These are phyloP conservation scores for Aspergillus cejpii DNA, from an alignment of 2,329 filamentous ascomycete species.

Conservation along the genomic window DNA sequence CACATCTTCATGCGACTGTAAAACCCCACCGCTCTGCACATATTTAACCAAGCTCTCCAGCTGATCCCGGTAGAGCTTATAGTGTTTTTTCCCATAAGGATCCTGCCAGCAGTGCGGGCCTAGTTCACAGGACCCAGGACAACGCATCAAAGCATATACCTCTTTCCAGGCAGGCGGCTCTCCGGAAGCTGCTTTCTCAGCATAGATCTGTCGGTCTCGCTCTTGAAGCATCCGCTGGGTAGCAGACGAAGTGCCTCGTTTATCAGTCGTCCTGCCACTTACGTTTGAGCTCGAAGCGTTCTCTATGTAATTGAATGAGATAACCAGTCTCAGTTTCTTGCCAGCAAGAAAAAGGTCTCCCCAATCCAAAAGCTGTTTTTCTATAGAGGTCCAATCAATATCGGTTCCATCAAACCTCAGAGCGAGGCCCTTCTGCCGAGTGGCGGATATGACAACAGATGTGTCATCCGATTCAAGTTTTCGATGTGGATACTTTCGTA, in stretches of 20 bases:
- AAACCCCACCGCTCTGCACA: no score
- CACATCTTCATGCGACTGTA: no score
- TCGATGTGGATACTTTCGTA: conserved; percentile 6
- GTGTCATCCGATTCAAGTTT: conserved; percentile 9
- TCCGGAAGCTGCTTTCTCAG: conserved; percentile 8
- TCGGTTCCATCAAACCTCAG: conserved; percentile 9
- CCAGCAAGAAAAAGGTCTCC: conserved; percentile 10
- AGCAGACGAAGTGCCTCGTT: conserved; percentile 11
- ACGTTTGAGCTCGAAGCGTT: conserved; percentile 1
- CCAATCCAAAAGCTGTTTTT: conserved; percentile 11
- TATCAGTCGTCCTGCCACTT: conserved; percentile 6
- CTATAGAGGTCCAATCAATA: conserved; percentile 11
- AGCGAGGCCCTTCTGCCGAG: conserved; percentile 6
- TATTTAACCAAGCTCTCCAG: no score
- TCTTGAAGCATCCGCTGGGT: conserved; percentile 11
- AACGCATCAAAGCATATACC: conserved; percentile 10
- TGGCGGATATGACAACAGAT: conserved; percentile 10
- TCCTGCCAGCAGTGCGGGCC: no score
- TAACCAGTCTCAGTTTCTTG: conserved; percentile 12
- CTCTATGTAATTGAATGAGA: conserved; percentile 13
- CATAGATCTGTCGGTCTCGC: conserved; percentile 4
- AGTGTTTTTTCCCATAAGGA: no score
- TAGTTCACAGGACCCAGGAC: no score
- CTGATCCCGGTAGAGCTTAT: no score
- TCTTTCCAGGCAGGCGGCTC: conserved; percentile 9